A percentile compares a stretch with the other conserved stretches of the same genome.
Conservation (phyloP, 257 asterid species). For the Solanum chaucha region DNA sequence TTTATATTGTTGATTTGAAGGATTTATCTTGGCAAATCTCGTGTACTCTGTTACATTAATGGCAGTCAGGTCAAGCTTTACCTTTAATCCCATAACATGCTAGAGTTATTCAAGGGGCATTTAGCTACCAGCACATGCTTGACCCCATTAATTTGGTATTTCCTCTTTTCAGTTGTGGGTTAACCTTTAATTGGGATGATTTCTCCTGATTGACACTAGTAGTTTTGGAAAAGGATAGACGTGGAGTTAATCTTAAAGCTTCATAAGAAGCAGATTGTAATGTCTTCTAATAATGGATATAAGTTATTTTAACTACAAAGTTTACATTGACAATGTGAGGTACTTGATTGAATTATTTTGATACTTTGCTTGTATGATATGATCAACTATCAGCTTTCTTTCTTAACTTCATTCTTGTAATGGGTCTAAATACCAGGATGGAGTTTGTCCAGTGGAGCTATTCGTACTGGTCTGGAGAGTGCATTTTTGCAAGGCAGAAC, state of each 20-base stretch:
- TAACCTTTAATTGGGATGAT: not conserved
- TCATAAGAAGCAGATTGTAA: not conserved
- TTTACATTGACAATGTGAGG: not conserved
- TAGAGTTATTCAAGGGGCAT: not conserved
- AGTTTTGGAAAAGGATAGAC: not conserved
- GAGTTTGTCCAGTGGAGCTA: constrained; percentile 49
- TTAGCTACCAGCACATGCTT: not conserved
- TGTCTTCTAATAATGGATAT: not conserved
- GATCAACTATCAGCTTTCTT: not conserved
- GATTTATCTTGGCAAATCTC: not conserved
- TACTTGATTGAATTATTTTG: not conserved
- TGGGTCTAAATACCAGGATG: constrained; percentile 12
- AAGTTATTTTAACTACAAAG: not conserved
- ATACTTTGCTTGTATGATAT: not conserved
- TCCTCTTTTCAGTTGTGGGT: not conserved
- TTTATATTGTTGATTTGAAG: not conserved
- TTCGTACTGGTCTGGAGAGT: constrained; percentile 69
- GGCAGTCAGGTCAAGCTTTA: not conserved
- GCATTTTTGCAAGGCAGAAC: constrained; percentile 64
- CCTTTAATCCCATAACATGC: not conserved
- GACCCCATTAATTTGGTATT: not conserved
- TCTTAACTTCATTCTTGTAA: not conserved
- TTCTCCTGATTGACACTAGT: not conserved
- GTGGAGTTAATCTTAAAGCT: not conserved
- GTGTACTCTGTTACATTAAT: not conserved